A percentile compares a stretch with the other conserved stretches of the same genome.
Conservation (phyloP, 352 stramenopile species). For the Phytopythium kandeliae region DNA sequence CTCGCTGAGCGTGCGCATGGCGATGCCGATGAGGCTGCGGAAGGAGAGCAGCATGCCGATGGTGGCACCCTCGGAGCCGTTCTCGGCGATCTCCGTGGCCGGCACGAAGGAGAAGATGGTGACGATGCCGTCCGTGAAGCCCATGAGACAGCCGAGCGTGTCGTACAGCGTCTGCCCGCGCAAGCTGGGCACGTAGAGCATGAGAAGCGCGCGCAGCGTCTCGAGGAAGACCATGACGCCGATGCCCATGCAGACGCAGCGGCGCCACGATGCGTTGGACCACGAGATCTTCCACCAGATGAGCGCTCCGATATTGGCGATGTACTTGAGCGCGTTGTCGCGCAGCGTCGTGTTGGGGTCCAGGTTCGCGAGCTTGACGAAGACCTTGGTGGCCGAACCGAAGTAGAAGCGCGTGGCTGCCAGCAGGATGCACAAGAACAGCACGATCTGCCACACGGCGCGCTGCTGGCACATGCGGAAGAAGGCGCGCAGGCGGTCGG, state of each 20-base stretch:
- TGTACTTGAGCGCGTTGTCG: slow-evolving; percentile 46
- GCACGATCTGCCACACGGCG: slow-evolving; percentile 70
- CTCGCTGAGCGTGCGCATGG: slow-evolving; percentile 47
- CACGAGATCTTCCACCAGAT: slow-evolving; percentile 50
- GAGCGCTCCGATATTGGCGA: slow-evolving; percentile 45
- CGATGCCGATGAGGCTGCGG: slow-evolving; percentile 49
- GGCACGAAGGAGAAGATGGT: slow-evolving; percentile 68
- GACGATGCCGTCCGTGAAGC: slow-evolving; percentile 56
- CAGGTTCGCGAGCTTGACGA: slow-evolving; percentile 26
- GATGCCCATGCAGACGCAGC: slow-evolving; percentile 32
- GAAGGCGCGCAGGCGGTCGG: slow-evolving; percentile 27
- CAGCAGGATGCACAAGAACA: slow-evolving; percentile 59
- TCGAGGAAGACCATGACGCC: slow-evolving; percentile 37
- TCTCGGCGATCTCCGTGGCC: slow-evolving; percentile 64
- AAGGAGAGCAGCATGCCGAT: slow-evolving; percentile 61
- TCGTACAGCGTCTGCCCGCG: slow-evolving; percentile 46
- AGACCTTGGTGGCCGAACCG: slow-evolving; percentile 27
- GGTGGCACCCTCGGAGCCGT: slow-evolving; percentile 59
- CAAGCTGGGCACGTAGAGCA: slow-evolving; percentile 41
- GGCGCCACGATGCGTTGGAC: slow-evolving; percentile 36
- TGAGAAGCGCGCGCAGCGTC: slow-evolving; percentile 51
- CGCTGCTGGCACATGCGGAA: slow-evolving; percentile 71
- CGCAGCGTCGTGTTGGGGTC: slow-evolving; percentile 36
- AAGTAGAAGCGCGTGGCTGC: slow-evolving; percentile 56
- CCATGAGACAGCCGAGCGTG: slow-evolving; percentile 37